phyloP scores from a whole-genome alignment of 768 basidiomycete genomes.

The Kwoniella botswanensis region DNA sequence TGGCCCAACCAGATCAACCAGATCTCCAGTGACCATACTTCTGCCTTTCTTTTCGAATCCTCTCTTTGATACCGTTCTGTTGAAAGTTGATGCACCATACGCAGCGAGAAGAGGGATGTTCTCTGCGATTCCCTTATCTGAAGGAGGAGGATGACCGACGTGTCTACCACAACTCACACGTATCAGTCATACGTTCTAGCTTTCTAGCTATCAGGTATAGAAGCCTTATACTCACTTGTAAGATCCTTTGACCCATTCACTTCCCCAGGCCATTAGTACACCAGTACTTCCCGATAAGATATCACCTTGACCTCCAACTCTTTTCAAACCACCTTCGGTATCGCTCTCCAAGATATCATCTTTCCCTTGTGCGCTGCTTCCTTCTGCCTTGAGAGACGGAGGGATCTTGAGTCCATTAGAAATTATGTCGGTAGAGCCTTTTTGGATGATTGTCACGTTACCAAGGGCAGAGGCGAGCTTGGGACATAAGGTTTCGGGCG shows the following conservation, averaged over 20 bases:
- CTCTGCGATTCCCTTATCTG: conserved; percentile 51
- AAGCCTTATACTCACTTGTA: conserved; percentile 68
- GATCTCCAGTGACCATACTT: conserved; percentile 79
- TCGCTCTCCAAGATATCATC: conserved; percentile 70
- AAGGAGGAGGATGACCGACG: conserved; percentile 53
- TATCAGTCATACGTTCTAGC: no score
- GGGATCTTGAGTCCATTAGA: conserved; percentile 61
- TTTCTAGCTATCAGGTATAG: no score
- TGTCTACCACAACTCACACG: conserved; percentile 25
- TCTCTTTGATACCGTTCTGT: conserved; percentile 76
- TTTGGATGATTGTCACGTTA: conserved; percentile 87
- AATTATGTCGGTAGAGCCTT: conserved; percentile 81
- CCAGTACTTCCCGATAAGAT: conserved; percentile 86
- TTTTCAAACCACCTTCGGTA: conserved; percentile 78
- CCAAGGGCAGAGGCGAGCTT: conserved; percentile 76
- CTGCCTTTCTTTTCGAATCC: conserved; percentile 79
- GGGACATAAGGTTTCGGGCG: conserved; percentile 65
- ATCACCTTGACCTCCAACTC: conserved; percentile 97
- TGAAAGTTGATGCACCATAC: conserved; percentile 83
- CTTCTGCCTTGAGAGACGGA: conserved; percentile 60
- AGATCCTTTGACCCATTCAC: conserved; percentile 83
- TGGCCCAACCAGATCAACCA: conserved; percentile 66
- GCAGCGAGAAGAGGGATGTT: conserved; percentile 81
- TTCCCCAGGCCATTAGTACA: conserved; percentile 91
- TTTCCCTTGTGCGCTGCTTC: conserved; percentile 58